A percentile compares a stretch with the other conserved stretches of the same genome.
phyloP scores from a whole-genome alignment of 2,329 filamentous ascomycete species.

The Chaetothyriales sp. region DNA sequence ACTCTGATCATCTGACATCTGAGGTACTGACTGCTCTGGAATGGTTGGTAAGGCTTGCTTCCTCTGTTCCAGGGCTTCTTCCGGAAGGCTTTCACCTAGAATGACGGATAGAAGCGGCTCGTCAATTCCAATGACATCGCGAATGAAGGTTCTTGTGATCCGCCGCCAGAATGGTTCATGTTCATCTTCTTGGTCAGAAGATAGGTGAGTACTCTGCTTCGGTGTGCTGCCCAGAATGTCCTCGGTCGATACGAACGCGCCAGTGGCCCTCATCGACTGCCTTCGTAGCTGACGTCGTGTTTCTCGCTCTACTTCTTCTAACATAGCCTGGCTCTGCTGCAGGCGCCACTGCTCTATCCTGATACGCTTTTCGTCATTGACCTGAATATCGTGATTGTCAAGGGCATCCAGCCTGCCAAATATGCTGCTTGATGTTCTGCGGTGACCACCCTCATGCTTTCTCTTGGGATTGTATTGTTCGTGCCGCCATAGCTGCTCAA shows the following conservation, averaged over 20 bases:
- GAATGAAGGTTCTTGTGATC: constrained; percentile 72
- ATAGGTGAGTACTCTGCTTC: constrained; percentile 14
- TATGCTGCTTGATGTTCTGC: constrained; percentile 40
- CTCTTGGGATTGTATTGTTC: constrained; percentile 68
- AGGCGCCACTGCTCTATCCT: constrained; percentile 84
- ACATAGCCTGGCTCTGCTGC: constrained; percentile 70
- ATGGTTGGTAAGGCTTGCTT: constrained; percentile 13
- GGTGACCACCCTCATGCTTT: constrained; percentile 31
- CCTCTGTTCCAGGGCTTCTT: constrained; percentile 21
- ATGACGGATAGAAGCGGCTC: constrained; percentile 71
- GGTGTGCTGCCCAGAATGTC: constrained; percentile 15
- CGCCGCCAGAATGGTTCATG: constrained; percentile 61
- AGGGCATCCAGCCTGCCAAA: constrained; percentile 42
- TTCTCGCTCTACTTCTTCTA: constrained; percentile 81
- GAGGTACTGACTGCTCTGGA: constrained; percentile 7
- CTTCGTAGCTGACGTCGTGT: constrained; percentile 50
- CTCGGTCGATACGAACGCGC: constrained; percentile 3
- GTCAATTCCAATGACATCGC: constrained; percentile 81
- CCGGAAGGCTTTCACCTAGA: constrained; percentile 62
- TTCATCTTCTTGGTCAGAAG: constrained; percentile 24
- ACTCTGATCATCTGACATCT: constrained; percentile 17
- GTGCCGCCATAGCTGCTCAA: constrained; percentile 79
- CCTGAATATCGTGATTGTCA: constrained; percentile 41
- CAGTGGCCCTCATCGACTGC: constrained; percentile 3
- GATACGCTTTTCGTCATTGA: constrained; percentile 59